These are phyloP conservation scores for Phytophthora brassicae DNA, from an alignment of 352 stramenopile species.

Conservation along the genomic window DNA sequence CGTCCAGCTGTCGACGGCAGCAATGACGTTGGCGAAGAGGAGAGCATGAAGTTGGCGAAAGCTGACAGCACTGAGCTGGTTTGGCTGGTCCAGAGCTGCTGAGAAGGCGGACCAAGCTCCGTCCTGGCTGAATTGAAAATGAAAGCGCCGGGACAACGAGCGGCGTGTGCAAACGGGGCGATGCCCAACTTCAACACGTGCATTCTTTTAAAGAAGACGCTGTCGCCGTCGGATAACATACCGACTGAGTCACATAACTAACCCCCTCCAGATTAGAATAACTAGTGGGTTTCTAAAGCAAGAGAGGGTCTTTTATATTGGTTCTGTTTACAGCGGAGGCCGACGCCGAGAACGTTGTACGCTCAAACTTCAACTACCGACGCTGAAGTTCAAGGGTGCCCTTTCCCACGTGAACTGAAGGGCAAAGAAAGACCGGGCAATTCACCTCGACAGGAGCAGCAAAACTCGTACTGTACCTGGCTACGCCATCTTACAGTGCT, in stretches of 20 bases:
- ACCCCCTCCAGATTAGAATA: no score
- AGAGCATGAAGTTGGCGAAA: conserved; percentile 14
- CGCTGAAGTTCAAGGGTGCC: conserved; percentile 38
- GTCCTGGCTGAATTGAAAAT: conserved; percentile 33
- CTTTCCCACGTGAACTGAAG: conserved; percentile 32
- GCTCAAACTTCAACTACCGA: conserved; percentile 23
- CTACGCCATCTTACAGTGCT: no score
- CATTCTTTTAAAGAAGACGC: neutral
- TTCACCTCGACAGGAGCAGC: no score
- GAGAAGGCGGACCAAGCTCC: conserved; percentile 9
- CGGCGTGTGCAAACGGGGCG: conserved; percentile 12
- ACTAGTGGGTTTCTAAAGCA: no score
- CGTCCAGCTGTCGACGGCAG: conserved; percentile 8
- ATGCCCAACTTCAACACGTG: conserved; percentile 19
- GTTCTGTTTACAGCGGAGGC: no score
- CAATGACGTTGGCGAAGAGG: conserved; percentile 3
- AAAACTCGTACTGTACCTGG: no score
- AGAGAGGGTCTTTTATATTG: neutral
- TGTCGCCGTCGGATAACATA: no score
- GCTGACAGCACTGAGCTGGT: no score
- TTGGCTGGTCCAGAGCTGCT: no score
- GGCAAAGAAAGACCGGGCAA: conserved; percentile 11
- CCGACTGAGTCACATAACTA: no score
- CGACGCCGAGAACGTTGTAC: neutral
- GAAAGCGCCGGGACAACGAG: conserved; percentile 22